These are phyloP conservation scores for Fusarium pilosicola DNA, from an alignment of 2,329 filamentous ascomycete genomes.

Conservation along the genomic window DNA sequence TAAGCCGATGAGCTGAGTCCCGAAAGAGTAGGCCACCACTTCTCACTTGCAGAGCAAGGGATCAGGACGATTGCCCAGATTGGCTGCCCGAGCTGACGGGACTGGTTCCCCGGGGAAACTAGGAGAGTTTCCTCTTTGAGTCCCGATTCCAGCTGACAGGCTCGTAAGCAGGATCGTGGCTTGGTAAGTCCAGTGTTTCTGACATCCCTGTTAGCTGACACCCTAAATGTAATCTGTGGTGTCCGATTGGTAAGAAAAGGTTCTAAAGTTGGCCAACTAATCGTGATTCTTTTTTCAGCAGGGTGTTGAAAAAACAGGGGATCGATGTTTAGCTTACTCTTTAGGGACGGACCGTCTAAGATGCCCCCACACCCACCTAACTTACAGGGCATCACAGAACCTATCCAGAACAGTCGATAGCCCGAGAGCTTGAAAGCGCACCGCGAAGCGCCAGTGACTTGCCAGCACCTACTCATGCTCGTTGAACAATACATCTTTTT, in stretches of 20 bases:
- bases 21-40: not conserved
- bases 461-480: not conserved
- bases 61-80: not conserved
- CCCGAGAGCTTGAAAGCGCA: not conserved
- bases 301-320: not conserved
- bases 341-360: not conserved
- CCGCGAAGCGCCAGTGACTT: not conserved
- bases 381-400: not conserved
- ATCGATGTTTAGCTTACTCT: not conserved
- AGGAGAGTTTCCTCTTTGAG: not conserved
- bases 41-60: not conserved
- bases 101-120: not conserved
- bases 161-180: rapidly evolving
- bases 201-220: not conserved
- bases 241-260: not conserved
- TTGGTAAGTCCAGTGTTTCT: too few species aligned
- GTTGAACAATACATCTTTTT: not conserved
- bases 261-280: too few species aligned
- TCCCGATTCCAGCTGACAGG: not conserved
- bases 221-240: not conserved
- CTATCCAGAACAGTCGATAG: not conserved
- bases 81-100: not conserved
- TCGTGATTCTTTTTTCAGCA: not conserved
- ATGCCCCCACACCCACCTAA: not conserved
- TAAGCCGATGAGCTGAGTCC: not conserved